Evolutionary conservation across 345 rosid genomes (phyloP), one percentile per base, ranked within the genome.

Genomic region (Syzygium grande): DNA sequence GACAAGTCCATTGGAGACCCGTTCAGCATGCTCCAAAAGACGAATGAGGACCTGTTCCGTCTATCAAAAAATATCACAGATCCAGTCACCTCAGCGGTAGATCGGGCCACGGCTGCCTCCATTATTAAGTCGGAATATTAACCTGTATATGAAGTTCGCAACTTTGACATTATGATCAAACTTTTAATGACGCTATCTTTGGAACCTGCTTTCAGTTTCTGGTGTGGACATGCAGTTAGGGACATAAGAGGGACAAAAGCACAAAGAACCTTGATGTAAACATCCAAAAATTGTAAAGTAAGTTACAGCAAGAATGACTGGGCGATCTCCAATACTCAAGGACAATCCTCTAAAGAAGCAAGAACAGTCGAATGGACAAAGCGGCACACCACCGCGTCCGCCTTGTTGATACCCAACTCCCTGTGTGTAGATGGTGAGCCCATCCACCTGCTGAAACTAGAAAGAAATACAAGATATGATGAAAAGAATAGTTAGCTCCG

Each of bases 301-400:
- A 34, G 38, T 34, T 16, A 19, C 78, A 30, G 30, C 22, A 65
- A 30, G 22, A 30, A 65, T 8, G 78, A 65, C 78, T 30, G 12
- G 77, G 0, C 1, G 25, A 38, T n/a, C 49, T 65, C 38, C 43
- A 51, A 23, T 55, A 27, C 51, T 63, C 54, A 34, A 5, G 53
- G 22, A 61, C 22, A 15, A 79, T 38, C 16, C 34, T 93, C 92
- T 94, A 89, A 95, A 93, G 89, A 98, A 95, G 91, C 98, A 95
- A 52, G 93, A 89, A 90, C 99, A 95, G 85, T 96, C 97, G 89
- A 96, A 96, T 29, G 99, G 99, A 86, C 99, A 95, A 86, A 94
- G 95, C 21, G 86, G 91, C 25, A 98, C 93, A 77, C 85, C 87
- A 86, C 99, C 98, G 94, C 94, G 83, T 94, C 91, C 17, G 91